These are phyloP conservation scores for Petrea volubilis DNA, from an alignment of 257 asterid genomes.

Conservation along the genomic window DNA sequence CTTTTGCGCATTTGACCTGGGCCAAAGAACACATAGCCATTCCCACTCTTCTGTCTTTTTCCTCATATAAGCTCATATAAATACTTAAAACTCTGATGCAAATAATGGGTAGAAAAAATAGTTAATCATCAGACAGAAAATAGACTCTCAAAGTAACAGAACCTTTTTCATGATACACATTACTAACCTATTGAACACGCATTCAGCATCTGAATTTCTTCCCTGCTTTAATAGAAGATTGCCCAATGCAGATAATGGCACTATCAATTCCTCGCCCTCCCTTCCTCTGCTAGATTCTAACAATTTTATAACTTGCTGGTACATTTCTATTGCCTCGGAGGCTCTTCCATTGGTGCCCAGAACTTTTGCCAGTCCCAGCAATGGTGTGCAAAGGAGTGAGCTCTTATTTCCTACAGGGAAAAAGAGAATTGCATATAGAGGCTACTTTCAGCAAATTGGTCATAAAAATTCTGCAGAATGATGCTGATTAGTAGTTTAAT, in stretches of 20 bases:
- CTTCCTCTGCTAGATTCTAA: slow-evolving; percentile 54
- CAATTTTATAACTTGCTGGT: slow-evolving; percentile 53
- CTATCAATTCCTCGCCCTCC: slow-evolving; percentile 55
- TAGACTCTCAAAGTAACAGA: neutral
- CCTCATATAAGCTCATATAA: slow-evolving; percentile 62
- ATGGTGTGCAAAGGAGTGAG: slow-evolving; percentile 58
- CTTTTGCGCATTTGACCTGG: slow-evolving; percentile 85
- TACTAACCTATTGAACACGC: slow-evolving; percentile 55
- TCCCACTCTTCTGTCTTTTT: slow-evolving; percentile 79
- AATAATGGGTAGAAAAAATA: slow-evolving; percentile 16
- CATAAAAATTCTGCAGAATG: slow-evolving; percentile 5
- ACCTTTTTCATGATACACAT: slow-evolving; percentile 13
- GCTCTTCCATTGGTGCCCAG: slow-evolving; percentile 55
- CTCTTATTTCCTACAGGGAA: slow-evolving; percentile 53
- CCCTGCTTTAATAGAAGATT: slow-evolving; percentile 75
- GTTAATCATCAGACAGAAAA: slow-evolving; percentile 19
- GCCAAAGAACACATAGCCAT: slow-evolving; percentile 89
- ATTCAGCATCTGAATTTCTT: slow-evolving; percentile 71
- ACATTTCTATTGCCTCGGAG: slow-evolving; percentile 58
- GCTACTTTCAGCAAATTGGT: slow-evolving; percentile 13
- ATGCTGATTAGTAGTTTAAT: neutral
- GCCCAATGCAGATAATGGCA: slow-evolving; percentile 72
- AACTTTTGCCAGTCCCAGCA: slow-evolving; percentile 80
- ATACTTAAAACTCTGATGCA: slow-evolving; percentile 61
- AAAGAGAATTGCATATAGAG: slow-evolving; percentile 1